Evolutionary conservation across 257 asterid genomes (phyloP).

Genomic region (Osmanthus fragrans): DNA sequence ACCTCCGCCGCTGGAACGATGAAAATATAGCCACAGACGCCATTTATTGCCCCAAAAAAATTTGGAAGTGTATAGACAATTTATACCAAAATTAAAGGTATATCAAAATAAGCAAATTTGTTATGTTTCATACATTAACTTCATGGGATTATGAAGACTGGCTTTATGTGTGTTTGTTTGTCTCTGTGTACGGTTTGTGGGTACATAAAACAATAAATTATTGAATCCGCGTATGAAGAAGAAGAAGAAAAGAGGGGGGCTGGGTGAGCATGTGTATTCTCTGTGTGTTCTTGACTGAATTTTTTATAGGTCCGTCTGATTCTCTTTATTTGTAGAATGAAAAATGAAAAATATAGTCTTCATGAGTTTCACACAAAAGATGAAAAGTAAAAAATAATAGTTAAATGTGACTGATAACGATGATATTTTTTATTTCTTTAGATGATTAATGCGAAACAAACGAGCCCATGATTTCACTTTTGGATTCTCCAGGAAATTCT

Average conservation of each 20-base stretch:
- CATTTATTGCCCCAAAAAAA: slow-evolving; percentile 31
- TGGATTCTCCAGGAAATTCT: slow-evolving; percentile 24
- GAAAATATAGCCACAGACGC: slow-evolving; percentile 83
- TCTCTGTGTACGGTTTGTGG: neutral
- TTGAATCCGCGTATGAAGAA: slow-evolving; percentile 57
- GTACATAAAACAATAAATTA: slow-evolving; percentile 7
- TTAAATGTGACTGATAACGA: too few species aligned
- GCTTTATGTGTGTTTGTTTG: neutral
- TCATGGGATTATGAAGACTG: neutral
- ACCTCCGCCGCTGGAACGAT: slow-evolving; percentile 79
- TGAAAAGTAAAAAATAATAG: too few species aligned
- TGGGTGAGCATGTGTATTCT: too few species aligned
- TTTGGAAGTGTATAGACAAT: neutral
- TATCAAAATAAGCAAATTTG: slow-evolving; percentile 2
- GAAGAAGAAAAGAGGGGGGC: too few species aligned
- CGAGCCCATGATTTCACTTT: neutral
- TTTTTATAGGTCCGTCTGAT: too few species aligned
- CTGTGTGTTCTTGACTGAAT: slow-evolving; percentile 30
- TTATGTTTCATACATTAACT: neutral
- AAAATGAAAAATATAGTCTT: too few species aligned
- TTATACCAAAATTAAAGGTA: neutral
- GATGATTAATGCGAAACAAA: too few species aligned
- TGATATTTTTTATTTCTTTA: too few species aligned
- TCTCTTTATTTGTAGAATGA: too few species aligned
- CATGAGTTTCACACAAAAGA: too few species aligned